Percentiles rank a stretch among this genome's conserved stretches.
phyloP scores from a whole-genome alignment of 257 asterid genomes.

The Ehretia macrophylla region DNA sequence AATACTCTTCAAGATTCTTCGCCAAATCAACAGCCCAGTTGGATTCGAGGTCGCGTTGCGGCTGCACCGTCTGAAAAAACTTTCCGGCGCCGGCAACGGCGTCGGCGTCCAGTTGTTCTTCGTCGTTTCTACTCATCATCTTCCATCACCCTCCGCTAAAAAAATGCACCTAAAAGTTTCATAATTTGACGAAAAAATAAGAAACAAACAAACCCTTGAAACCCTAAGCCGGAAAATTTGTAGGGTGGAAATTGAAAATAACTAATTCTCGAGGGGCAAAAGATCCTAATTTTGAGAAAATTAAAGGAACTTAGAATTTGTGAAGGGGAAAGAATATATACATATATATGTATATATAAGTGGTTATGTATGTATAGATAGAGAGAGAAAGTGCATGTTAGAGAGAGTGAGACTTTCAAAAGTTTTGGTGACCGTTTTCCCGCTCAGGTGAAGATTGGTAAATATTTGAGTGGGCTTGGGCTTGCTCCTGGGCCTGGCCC shows the following conservation, averaged over 20 bases:
- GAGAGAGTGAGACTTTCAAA: slow-evolving; percentile 19
- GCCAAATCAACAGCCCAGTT: slow-evolving; percentile 93
- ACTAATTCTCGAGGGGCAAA: neutral
- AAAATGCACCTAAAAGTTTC: neutral
- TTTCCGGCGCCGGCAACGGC: slow-evolving; percentile 27
- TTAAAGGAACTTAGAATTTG: neutral
- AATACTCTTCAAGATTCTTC: slow-evolving; percentile 73
- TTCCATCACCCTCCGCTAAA: slow-evolving; percentile 8
- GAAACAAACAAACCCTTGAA: neutral
- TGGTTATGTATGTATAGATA: neutral
- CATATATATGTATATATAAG: neutral
- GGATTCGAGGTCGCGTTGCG: slow-evolving; percentile 76
- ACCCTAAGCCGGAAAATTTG: neutral
- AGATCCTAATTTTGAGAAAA: neutral
- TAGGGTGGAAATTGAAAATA: neutral
- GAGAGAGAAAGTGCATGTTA: neutral
- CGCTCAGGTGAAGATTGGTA: slow-evolving; percentile 15
- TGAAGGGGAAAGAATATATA: neutral
- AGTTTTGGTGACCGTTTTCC: slow-evolving; percentile 19
- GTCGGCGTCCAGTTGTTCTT: slow-evolving; percentile 39
- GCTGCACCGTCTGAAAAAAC: slow-evolving; percentile 59
- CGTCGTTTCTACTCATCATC: slow-evolving; percentile 40
- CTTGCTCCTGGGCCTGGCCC: neutral
- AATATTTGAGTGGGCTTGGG: neutral
- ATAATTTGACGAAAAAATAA: neutral